Evolutionary conservation across 2,329 filamentous ascomycete genomes (phyloP).

Genomic region (Xylaria arbuscula): DNA sequence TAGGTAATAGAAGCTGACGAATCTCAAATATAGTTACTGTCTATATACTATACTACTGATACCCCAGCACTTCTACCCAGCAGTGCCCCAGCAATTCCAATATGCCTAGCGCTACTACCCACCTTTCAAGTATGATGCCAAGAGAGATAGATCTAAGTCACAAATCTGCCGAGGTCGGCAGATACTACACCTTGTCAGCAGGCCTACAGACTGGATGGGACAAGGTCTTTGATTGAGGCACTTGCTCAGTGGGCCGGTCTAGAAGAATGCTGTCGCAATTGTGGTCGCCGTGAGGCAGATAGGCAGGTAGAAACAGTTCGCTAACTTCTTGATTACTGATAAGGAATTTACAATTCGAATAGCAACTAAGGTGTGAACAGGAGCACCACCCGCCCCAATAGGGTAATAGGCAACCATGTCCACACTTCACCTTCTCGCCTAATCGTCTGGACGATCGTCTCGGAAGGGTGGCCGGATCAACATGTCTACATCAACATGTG

Average conservation of each 20-base stretch:
- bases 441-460: background rate
- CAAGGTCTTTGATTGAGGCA: background rate
- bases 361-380: background rate
- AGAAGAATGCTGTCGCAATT: background rate
- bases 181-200: slow-evolving; percentile 8
- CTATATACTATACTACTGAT: background rate
- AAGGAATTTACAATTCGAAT: background rate
- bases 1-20: background rate
- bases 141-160: slow-evolving; percentile 12
- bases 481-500: background rate
- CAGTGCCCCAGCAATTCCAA: background rate
- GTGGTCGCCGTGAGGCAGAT: background rate
- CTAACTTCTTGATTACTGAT: background rate
- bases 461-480: slow-evolving; percentile 5
- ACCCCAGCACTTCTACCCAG: no score
- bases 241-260: background rate
- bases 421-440: background rate
- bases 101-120: slow-evolving; percentile 9
- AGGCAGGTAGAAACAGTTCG: background rate
- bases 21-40: background rate
- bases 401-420: background rate
- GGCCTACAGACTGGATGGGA: background rate
- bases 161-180: slow-evolving; percentile 33
- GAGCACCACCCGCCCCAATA: background rate
- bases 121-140: slow-evolving; percentile 15